Evolutionary conservation across 345 rosid genomes (phyloP), one percentile per base, ranked within the genome.

Genomic region (Rhodomyrtus tomentosa): DNA sequence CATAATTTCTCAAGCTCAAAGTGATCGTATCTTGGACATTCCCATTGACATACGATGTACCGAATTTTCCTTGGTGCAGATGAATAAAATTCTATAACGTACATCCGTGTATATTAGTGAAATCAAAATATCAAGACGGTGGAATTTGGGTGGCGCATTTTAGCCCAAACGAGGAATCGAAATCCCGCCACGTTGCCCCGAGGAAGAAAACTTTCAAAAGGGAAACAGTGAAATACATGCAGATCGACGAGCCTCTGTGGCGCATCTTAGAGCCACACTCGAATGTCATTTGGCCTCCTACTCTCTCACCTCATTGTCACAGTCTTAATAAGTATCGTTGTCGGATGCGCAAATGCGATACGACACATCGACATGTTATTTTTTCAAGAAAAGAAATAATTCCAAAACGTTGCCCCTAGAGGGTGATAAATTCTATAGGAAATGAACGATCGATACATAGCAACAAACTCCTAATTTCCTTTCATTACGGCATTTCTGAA

Each of bases 131-230:
- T 21, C 6, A 3, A 29, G 82, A 22, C 50, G 55, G 21, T 3
- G 55, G 79, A 62, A 25, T 54, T 36, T 73, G 25, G 25, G 62
- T 38, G 85, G 91, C 80, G 74, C 83, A 83, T 32, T 22, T 58
- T 83, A 74, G 81, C 86, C 74, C 10, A 9, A 88, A 80, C 83
- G n/a, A 80, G 86, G 82, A 87, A 81, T 85, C 79, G 83, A 85
- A 40, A 84, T 50, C 15, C 22, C 84, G 90, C 90, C 91, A 90
- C 90, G 91, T 82, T 32, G 52, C 29, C 83, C 0, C 6, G 40
- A 7, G 42, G 42, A 20, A 11, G 76, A 3, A 62, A 7, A 62
- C 76, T 62, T 62, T 42, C 76, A 32, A 32, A 62, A 2, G 76
- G 76, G 24, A 1, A 32, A 32, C 7, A 32, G 76, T 16, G 2